These are phyloP conservation scores for Fusarium acutatum DNA, from an alignment of 2,329 filamentous ascomycete species.

Conservation along the genomic window DNA sequence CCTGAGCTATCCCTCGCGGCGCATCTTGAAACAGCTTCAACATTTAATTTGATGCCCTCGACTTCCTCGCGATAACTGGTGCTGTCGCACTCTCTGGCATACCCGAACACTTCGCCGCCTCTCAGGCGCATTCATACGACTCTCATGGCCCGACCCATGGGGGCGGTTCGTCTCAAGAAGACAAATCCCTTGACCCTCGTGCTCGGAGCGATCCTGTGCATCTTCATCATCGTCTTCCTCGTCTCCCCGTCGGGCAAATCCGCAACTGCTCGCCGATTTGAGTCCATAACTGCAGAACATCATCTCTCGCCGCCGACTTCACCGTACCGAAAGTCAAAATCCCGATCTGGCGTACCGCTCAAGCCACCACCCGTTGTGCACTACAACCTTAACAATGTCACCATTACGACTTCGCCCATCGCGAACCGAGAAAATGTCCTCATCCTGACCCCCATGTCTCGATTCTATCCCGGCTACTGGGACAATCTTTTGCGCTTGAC, in stretches of 20 bases:
- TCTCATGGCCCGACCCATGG: slow-evolving; percentile 66
- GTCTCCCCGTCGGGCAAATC: slow-evolving; percentile 63
- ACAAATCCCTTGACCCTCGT: slow-evolving; percentile 79
- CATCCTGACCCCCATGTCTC: slow-evolving; percentile 89
- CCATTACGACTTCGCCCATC: slow-evolving; percentile 78
- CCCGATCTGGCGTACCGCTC: slow-evolving; percentile 42
- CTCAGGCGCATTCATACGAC: slow-evolving; percentile 19
- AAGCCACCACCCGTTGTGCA: slow-evolving; percentile 84
- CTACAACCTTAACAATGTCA: slow-evolving; percentile 96
- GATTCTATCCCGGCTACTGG: slow-evolving; percentile 97
- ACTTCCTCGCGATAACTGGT: slow-evolving; percentile 32
- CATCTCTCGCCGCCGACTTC: slow-evolving; percentile 55
- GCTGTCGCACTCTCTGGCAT: slow-evolving; percentile 18
- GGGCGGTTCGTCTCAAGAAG: slow-evolving; percentile 78
- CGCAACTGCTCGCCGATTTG: slow-evolving; percentile 55
- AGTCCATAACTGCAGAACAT: slow-evolving; percentile 55
- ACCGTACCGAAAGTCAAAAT: slow-evolving; percentile 53
- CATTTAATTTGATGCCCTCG: slow-evolving; percentile 35
- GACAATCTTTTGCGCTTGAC: slow-evolving; percentile 84
- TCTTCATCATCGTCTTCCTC: slow-evolving; percentile 75
- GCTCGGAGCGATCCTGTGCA: slow-evolving; percentile 75
- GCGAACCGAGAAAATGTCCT: slow-evolving; percentile 86
- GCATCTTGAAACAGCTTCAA: slow-evolving; percentile 20
- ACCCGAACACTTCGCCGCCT: background rate
- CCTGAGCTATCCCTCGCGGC: slow-evolving; percentile 13